These are phyloP conservation scores for Noccaea caerulescens DNA, from an alignment of 345 rosid genomes.

Conservation along the genomic window DNA sequence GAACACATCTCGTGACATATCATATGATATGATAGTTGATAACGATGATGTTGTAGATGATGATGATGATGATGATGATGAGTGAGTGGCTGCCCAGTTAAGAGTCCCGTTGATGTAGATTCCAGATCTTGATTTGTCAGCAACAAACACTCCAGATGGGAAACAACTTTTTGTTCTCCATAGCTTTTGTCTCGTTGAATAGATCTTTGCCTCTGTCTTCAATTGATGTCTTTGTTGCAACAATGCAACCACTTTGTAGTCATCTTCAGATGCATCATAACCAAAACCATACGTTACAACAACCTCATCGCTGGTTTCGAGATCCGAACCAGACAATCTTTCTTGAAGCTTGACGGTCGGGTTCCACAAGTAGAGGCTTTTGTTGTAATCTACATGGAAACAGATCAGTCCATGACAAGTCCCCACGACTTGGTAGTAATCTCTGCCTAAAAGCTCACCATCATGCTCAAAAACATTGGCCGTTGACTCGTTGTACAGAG, in stretches of 20 bases:
- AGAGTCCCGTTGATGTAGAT: constrained; percentile 42
- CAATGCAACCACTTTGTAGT: constrained; percentile 43
- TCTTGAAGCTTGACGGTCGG: constrained; percentile 39
- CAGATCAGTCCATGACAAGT: constrained; percentile 51
- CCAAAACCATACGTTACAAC: constrained; percentile 45
- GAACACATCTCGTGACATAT: constrained; percentile 41
- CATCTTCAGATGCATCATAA: constrained; percentile 40
- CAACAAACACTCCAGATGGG: constrained; percentile 8
- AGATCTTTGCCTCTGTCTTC: constrained; percentile 29
- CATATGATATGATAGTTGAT: constrained; percentile 39
- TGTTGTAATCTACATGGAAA: constrained; percentile 35
- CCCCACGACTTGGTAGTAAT: constrained; percentile 46
- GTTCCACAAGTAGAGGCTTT: constrained; percentile 46
- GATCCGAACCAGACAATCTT: constrained; percentile 40
- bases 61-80: constrained; percentile 15
- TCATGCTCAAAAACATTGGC: constrained; percentile 30
- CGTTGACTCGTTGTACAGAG: constrained; percentile 34
- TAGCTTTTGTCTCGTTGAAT: constrained; percentile 35
- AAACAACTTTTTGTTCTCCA: constrained; percentile 39
- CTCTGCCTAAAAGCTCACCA: constrained; percentile 43
- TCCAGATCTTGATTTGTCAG: constrained; percentile 36
- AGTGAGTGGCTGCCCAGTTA: constrained; percentile 37
- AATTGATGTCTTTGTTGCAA: constrained; percentile 25
- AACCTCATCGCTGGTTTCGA: constrained; percentile 19
- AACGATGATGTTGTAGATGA: neutral